These are phyloP conservation scores for Vanrija sp. DNA, from an alignment of 1,284 basidiomycete genomes.

Conservation along the genomic window DNA sequence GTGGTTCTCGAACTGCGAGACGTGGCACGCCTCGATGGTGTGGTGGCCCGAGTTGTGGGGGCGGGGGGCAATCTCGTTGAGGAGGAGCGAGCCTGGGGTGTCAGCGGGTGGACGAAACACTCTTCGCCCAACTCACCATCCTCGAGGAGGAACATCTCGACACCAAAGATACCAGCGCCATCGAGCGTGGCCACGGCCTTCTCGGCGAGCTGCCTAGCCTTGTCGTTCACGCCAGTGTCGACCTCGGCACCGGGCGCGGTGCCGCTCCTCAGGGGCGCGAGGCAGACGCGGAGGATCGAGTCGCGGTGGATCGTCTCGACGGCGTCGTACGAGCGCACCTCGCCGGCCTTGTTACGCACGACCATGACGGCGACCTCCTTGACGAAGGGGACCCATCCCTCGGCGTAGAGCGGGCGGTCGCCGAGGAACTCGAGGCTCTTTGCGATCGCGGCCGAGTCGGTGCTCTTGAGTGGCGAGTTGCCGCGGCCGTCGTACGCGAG, in stretches of 20 bases:
- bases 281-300: conserved; percentile 88
- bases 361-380: conserved; percentile 98
- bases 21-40: conserved; percentile 96
- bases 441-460: conserved; percentile 54
- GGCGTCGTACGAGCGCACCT: conserved; percentile 79
- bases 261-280: conserved; percentile 63
- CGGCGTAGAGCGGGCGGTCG: conserved; percentile 72
- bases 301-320: conserved; percentile 96
- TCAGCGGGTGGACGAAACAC: conserved; percentile 3
- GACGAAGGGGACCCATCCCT: conserved; percentile 85
- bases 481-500: conserved; percentile 95
- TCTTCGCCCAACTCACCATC: conserved; percentile 59
- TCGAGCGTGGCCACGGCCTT: conserved; percentile 72
- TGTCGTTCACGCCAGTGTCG: conserved; percentile 54
- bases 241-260: conserved; percentile 46
- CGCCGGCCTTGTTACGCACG: conserved; percentile 70
- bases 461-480: conserved; percentile 70
- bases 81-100: conserved; percentile 63
- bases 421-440: conserved; percentile 66
- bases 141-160: conserved; percentile 93
- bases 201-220: conserved; percentile 74
- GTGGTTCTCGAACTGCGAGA: conserved; percentile 97
- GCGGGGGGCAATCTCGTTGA: conserved; percentile 98
- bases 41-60: conserved; percentile 99
- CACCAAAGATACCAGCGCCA: conserved; percentile 94